These are phyloP conservation scores for Quercus tomentella DNA, from an alignment of 331 rosid species.

Conservation along the genomic window DNA sequence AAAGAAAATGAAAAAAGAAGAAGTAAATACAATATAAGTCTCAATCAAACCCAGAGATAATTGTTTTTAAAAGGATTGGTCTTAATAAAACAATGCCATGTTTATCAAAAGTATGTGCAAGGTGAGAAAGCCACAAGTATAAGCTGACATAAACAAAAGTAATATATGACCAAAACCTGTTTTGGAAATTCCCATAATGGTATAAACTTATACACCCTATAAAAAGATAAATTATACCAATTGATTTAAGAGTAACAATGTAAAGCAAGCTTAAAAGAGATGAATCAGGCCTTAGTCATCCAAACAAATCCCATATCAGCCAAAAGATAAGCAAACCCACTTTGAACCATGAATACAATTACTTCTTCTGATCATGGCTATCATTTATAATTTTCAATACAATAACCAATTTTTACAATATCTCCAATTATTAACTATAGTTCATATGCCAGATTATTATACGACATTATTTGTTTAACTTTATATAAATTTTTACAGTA, in stretches of 20 bases:
- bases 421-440: neutral
- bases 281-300: too few relatives aligned
- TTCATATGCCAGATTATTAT: too few relatives aligned
- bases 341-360: too few relatives aligned
- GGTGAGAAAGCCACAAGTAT: neutral
- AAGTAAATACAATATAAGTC: constrained; percentile 3
- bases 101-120: too few relatives aligned
- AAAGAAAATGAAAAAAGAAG: constrained; percentile 25
- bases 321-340: too few relatives aligned
- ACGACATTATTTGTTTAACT: too few relatives aligned
- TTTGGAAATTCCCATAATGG: neutral
- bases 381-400: too few relatives aligned
- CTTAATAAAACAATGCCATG: neutral
- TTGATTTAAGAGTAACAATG: too few relatives aligned
- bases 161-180: neutral
- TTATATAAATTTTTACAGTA: too few relatives aligned
- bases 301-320: too few relatives aligned
- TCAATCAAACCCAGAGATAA: constrained; percentile 1
- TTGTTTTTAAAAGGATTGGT: neutral
- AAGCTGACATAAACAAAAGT: neutral
- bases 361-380: too few relatives aligned
- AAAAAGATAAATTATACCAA: neutral
- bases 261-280: too few relatives aligned
- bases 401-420: neutral
- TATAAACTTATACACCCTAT: neutral